These are phyloP conservation scores for Lanzia echinophila DNA, from an alignment of 2,329 filamentous ascomycete species.

Conservation along the genomic window DNA sequence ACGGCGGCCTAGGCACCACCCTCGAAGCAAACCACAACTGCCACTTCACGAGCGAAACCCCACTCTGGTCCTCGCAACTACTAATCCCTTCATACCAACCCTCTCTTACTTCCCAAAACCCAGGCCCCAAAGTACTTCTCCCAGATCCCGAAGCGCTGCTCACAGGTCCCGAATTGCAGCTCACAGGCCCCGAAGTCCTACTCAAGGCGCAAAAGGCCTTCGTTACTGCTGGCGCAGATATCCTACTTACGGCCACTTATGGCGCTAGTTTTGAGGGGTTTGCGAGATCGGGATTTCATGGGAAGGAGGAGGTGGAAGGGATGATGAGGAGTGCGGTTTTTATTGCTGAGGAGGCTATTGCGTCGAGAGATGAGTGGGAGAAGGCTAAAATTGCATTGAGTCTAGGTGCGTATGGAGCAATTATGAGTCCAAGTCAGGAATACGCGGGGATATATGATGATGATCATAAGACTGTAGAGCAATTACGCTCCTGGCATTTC, in stretches of 20 bases:
- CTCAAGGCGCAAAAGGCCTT: slow-evolving; percentile 18
- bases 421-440: slow-evolving; percentile 59
- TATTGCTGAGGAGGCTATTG: slow-evolving; percentile 32
- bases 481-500: slow-evolving; percentile 50
- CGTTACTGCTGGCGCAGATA: slow-evolving; percentile 49
- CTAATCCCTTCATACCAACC: slow-evolving; percentile 43
- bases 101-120: slow-evolving; percentile 30
- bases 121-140: neutral
- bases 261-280: slow-evolving; percentile 55
- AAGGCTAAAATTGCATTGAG: slow-evolving; percentile 44
- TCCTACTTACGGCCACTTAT: slow-evolving; percentile 63
- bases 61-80: slow-evolving; percentile 63
- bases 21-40: slow-evolving; percentile 51
- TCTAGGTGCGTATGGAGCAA: slow-evolving; percentile 60
- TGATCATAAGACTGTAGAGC: slow-evolving; percentile 37
- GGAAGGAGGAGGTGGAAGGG: slow-evolving; percentile 34
- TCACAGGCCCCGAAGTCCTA: neutral
- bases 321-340: slow-evolving; percentile 37
- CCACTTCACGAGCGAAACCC: slow-evolving; percentile 46
- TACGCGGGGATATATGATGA: slow-evolving; percentile 56
- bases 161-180: no score
- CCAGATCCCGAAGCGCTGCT: no score
- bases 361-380: neutral
- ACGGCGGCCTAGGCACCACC: slow-evolving; percentile 62
- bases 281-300: slow-evolving; percentile 10